Percentiles rank a stretch among this genome's conserved stretches.
These are phyloP conservation scores for Neolentinus lepideus DNA, from an alignment of 1,284 basidiomycete species.

Conservation along the genomic window DNA sequence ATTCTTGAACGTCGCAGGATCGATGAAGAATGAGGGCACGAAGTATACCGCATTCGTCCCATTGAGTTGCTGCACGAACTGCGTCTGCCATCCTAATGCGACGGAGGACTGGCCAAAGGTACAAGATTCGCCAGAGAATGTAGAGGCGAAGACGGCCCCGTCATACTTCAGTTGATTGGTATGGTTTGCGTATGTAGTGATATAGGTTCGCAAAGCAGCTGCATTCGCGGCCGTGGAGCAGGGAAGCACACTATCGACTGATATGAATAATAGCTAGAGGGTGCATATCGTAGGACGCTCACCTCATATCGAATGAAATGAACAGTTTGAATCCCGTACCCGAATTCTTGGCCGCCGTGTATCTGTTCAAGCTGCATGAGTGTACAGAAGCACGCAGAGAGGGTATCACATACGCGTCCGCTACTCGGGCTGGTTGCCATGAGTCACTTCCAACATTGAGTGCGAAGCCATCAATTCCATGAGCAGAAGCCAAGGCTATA, in stretches of 20 bases:
- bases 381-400: neutral
- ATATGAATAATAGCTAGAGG: neutral
- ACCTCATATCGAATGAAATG: conserved; percentile 25
- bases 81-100: conserved; percentile 48
- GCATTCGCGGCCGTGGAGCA: conserved; percentile 40
- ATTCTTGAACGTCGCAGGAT: conserved; percentile 39
- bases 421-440: conserved; percentile 60
- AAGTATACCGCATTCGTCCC: conserved; percentile 47
- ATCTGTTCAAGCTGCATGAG: conserved; percentile 20
- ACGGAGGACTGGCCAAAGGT: conserved; percentile 54
- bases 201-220: conserved; percentile 48
- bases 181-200: conserved; percentile 48
- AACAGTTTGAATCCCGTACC: conserved; percentile 30
- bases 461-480: conserved; percentile 63
- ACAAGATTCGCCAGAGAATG: conserved; percentile 73
- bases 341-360: conserved; percentile 46
- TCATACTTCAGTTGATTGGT: conserved; percentile 59
- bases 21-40: conserved; percentile 61
- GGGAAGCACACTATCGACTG: conserved; percentile 16
- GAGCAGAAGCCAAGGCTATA: conserved; percentile 48
- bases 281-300: conserved; percentile 15
- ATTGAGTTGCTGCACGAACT: conserved; percentile 44
- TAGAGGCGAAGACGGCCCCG: conserved; percentile 61
- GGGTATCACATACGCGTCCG: conserved; percentile 38
- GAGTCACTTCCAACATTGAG: conserved; percentile 59